Evolutionary conservation across 176 grass and related monocot genomes (phyloP).

Genomic region (Aegilops speltoides): DNA sequence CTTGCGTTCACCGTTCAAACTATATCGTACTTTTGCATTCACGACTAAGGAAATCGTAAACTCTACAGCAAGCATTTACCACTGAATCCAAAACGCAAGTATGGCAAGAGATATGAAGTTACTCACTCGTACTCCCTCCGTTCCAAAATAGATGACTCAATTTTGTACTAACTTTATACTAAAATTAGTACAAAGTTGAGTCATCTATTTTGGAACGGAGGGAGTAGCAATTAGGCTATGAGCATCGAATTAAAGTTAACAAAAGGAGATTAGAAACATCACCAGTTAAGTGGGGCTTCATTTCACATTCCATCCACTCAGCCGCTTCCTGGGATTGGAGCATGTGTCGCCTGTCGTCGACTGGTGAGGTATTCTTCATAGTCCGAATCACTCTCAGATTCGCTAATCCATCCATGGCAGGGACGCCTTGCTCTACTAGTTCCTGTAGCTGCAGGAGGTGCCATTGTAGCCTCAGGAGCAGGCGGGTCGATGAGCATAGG

Average conservation of each 20-base stretch:
- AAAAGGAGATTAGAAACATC: not conserved
- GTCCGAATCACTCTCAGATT: conserved; percentile 23
- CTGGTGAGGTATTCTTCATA: conserved; percentile 20
- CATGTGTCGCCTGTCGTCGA: not conserved
- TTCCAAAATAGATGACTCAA: too few species aligned
- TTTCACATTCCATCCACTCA: conserved; percentile 10
- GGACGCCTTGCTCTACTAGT: not conserved
- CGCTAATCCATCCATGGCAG: conserved; percentile 36
- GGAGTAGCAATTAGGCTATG: not conserved
- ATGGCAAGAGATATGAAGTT: not conserved
- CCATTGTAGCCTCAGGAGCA: not conserved
- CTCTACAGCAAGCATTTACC: not conserved
- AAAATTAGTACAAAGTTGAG: too few species aligned
- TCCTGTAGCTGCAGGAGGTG: not conserved
- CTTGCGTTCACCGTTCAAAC: not conserved
- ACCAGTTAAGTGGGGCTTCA: not conserved
- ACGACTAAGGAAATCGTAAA: not conserved
- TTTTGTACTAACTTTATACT: too few species aligned
- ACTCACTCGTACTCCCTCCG: not conserved
- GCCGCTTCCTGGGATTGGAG: not conserved
- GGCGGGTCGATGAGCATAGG: not conserved
- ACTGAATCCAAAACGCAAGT: not conserved
- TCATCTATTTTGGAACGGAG: too few species aligned
- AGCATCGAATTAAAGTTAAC: not conserved
- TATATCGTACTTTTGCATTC: not conserved